Conservation (phyloP, 2,329 filamentous ascomycete species). For the Apiospora rasikravindrae region DNA sequence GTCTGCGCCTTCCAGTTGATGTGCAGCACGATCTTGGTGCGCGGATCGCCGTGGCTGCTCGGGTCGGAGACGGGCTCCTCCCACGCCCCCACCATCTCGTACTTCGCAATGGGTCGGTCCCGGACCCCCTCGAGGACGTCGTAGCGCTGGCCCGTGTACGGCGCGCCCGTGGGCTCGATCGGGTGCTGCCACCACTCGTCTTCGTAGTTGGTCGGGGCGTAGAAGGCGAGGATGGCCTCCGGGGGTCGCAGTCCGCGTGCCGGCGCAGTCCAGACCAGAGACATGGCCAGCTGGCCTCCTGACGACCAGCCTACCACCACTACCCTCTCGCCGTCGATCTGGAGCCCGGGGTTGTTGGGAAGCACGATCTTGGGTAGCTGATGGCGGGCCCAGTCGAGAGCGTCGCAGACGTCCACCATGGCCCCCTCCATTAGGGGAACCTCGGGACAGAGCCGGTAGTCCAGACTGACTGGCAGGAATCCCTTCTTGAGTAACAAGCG, state of each 20-base stretch:
- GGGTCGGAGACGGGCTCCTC: constrained; percentile 20
- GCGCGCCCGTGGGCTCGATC: constrained; percentile 27
- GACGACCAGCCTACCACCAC: constrained; percentile 54
- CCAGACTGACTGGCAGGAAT: constrained; percentile 53
- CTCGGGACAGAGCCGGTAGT: constrained; percentile 57
- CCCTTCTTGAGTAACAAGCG: constrained; percentile 43
- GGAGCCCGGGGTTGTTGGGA: constrained; percentile 23
- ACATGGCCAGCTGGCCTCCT: constrained; percentile 53
- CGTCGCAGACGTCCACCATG: constrained; percentile 50
- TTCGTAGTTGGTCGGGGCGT: constrained; percentile 40
- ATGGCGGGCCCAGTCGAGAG: constrained; percentile 45
- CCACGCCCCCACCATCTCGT: constrained; percentile 26
- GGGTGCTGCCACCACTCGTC: constrained; percentile 25
- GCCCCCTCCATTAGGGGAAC: constrained; percentile 49
- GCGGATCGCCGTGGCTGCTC: constrained; percentile 29
- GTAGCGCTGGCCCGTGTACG: constrained; percentile 28
- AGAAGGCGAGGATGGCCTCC: constrained; percentile 50
- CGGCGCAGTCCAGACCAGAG: constrained; percentile 44
- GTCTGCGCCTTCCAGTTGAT: constrained; percentile 38
- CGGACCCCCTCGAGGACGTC: constrained; percentile 35
- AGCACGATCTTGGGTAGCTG: constrained; percentile 33
- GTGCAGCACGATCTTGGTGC: constrained; percentile 35
- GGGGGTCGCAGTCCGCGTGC: constrained; percentile 42
- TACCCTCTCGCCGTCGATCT: constrained; percentile 37
- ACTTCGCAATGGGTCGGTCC: constrained; percentile 30